Percentiles rank a stretch among this genome's conserved stretches.
Conservation (phyloP, 345 rosid species). For the Xanthoceras sorbifolium region DNA sequence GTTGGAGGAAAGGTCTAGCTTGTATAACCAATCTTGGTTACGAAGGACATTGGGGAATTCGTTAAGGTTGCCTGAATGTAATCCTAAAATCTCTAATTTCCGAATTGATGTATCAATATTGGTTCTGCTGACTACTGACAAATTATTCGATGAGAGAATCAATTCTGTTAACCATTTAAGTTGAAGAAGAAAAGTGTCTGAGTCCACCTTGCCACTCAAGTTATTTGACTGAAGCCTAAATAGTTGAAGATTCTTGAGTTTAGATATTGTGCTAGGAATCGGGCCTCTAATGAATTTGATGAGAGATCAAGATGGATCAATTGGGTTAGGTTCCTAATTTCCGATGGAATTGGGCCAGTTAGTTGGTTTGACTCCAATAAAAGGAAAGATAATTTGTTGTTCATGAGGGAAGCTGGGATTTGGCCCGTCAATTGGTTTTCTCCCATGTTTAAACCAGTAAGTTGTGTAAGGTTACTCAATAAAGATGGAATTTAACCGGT, state of each 20-base stretch:
- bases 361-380: not conserved
- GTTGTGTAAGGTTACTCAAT: not conserved
- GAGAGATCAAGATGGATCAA: not conserved
- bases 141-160: too few relatives aligned
- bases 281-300: conserved; percentile 16
- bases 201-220: conserved; percentile 14
- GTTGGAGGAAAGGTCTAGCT: conserved; percentile 26
- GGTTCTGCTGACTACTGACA: too few relatives aligned
- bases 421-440: not conserved
- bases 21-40: not conserved
- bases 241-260: not conserved
- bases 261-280: conserved; percentile 18
- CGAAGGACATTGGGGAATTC: conserved; percentile 31
- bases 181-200: not conserved
- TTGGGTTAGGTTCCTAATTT: conserved; percentile 8
- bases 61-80: conserved; percentile 7
- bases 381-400: too few relatives aligned
- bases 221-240: not conserved
- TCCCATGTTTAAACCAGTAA: not conserved
- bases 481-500: not conserved
- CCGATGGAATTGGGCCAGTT: not conserved
- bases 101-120: not conserved
- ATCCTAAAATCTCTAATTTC: not conserved
- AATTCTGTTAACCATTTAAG: not conserved
- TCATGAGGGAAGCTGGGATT: too few relatives aligned